Evolutionary conservation across 2,329 filamentous ascomycete species (phyloP).

Genomic region (Calonectria henricotiae): DNA sequence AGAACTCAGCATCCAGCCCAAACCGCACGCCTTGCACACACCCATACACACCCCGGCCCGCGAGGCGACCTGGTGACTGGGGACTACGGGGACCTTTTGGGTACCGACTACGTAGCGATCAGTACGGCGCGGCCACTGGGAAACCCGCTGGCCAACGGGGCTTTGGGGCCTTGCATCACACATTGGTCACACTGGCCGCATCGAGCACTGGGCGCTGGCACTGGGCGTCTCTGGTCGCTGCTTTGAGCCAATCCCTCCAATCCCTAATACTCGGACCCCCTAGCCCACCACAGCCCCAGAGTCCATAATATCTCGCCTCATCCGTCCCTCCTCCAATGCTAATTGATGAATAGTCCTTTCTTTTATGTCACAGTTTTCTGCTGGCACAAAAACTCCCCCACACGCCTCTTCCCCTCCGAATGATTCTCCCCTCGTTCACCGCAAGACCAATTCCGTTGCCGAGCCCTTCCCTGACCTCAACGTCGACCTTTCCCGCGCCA

Average conservation of each 20-base stretch:
- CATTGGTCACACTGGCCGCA: constrained; percentile 26
- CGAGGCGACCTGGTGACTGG: constrained; percentile 30
- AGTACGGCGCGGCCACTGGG: constrained; percentile 29
- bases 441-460: constrained; percentile 53
- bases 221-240: constrained; percentile 23
- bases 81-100: constrained; percentile 29
- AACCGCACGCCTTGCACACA: constrained; percentile 19
- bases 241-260: constrained; percentile 35
- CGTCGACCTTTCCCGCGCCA: constrained; percentile 58
- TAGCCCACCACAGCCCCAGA: constrained; percentile 34
- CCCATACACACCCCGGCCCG: constrained; percentile 31
- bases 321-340: constrained; percentile 45
- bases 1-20: constrained; percentile 28
- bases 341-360: constrained; percentile 77
- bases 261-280: constrained; percentile 36
- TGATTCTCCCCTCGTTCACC: constrained; percentile 55
- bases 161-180: constrained; percentile 24
- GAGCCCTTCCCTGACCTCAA: constrained; percentile 59
- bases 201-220: constrained; percentile 28
- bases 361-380: constrained; percentile 88
- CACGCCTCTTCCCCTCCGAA: constrained; percentile 64
- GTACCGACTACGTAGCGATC: constrained; percentile 17
- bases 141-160: constrained; percentile 27
- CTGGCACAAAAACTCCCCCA: constrained; percentile 64
- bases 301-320: constrained; percentile 52